A percentile compares a stretch with the other conserved stretches of the same genome.
Evolutionary conservation across 768 basidiomycete genomes (phyloP).

Genomic region (Mycena albidolilacea): DNA sequence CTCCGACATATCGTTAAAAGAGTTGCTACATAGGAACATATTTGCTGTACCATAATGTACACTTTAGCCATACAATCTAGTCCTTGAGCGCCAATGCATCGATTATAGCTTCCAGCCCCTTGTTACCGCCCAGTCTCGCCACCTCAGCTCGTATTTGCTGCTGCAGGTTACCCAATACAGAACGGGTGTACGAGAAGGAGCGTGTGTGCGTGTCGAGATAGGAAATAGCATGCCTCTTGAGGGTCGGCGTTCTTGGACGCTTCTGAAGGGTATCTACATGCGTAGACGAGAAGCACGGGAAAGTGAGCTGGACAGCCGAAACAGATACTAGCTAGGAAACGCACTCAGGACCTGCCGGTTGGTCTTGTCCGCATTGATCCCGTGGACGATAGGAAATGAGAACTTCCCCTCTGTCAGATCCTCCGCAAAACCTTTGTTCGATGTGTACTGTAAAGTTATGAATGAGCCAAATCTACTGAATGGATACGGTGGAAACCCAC

Average conservation of each 20-base stretch:
- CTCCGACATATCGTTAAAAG: no score
- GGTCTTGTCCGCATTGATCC: conserved; percentile 66
- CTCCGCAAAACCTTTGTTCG: conserved; percentile 79
- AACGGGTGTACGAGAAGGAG: conserved; percentile 75
- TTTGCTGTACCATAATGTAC: no score
- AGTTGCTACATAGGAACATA: no score
- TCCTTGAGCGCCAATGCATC: conserved; percentile 46
- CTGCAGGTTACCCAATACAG: conserved; percentile 67
- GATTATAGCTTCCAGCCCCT: conserved; percentile 59
- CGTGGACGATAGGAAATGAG: conserved; percentile 84
- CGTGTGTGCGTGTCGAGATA: conserved; percentile 60
- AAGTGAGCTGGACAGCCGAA: background rate
- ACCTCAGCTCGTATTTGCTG: conserved; percentile 70
- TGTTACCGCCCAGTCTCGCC: conserved; percentile 72
- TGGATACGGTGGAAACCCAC: conserved; percentile 55
- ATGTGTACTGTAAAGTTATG: conserved; percentile 63
- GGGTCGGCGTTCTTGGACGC: conserved; percentile 70
- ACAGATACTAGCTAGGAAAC: conserved; percentile 53
- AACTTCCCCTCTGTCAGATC: conserved; percentile 88
- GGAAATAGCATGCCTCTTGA: conserved; percentile 73
- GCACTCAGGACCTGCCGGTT: conserved; percentile 70
- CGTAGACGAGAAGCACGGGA: background rate
- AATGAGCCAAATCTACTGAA: no score
- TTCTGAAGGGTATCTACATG: conserved; percentile 56
- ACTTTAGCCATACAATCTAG: no score